These are phyloP conservation scores for Umbelopsis isabellina DNA, from an alignment of 192 early-diverging fungal species.

Conservation along the genomic window DNA sequence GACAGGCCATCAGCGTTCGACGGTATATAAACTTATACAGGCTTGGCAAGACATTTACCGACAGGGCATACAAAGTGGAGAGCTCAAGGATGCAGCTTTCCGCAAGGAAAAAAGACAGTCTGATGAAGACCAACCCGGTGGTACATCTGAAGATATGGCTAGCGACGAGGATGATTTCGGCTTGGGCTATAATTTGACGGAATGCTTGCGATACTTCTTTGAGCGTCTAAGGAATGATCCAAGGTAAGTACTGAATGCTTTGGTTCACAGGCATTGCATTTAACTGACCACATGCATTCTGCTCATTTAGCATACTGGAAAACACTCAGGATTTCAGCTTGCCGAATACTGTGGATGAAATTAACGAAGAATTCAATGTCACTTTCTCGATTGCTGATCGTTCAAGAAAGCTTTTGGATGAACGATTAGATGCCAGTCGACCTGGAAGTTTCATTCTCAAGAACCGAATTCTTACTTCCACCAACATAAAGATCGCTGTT, in stretches of 20 bases:
- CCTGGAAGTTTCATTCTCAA: background rate
- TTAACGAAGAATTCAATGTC: background rate
- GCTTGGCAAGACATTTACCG: background rate
- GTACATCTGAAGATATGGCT: too few species aligned
- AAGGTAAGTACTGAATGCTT: too few species aligned
- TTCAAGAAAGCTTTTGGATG: background rate
- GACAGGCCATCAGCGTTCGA: background rate
- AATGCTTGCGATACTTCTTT: background rate
- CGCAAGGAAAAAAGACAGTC: too few species aligned
- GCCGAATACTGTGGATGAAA: background rate
- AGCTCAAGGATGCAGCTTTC: background rate
- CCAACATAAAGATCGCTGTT: background rate
- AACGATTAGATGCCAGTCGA: background rate
- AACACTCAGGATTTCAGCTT: too few species aligned
- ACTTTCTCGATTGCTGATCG: background rate
- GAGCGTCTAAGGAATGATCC: background rate
- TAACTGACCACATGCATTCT: too few species aligned
- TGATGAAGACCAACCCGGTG: too few species aligned
- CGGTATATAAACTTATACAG: background rate
- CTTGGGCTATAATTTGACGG: background rate
- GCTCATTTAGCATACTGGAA: too few species aligned
- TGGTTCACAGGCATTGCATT: too few species aligned
- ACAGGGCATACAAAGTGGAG: background rate
- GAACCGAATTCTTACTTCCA: background rate
- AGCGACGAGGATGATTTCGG: background rate